Percentiles rank a stretch among this genome's conserved stretches.
Conservation (phyloP, 257 asterid genomes). For the Striga asiatica region DNA sequence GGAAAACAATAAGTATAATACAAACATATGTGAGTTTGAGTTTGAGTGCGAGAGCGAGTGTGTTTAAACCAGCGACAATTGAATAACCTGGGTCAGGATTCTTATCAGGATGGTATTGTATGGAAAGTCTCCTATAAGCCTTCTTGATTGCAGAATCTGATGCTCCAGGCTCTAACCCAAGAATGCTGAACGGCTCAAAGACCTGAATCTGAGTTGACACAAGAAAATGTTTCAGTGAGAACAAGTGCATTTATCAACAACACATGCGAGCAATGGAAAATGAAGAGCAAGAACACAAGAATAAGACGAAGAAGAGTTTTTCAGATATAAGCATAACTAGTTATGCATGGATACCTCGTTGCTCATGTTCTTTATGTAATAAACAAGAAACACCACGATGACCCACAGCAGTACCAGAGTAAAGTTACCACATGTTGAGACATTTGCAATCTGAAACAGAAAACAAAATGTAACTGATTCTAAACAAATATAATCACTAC, state of each 20-base stretch:
- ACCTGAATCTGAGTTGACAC: conserved; percentile 49
- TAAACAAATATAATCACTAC: conserved; percentile 1
- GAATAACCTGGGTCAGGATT: conserved; percentile 89
- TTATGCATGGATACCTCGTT: conserved; percentile 46
- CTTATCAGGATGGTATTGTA: conserved; percentile 94
- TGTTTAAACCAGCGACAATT: conserved; percentile 8
- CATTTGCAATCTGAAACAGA: conserved; percentile 43
- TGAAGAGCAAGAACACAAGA: background rate
- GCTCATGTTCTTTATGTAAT: conserved; percentile 51
- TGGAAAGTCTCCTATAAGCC: conserved; percentile 88
- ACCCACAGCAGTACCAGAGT: conserved; percentile 77
- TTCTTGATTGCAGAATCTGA: conserved; percentile 78
- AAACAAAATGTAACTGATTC: background rate
- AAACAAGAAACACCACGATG: conserved; percentile 54
- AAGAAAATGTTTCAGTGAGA: background rate
- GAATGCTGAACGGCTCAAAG: conserved; percentile 88
- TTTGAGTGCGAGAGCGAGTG: no score
- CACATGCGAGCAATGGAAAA: background rate
- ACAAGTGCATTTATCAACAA: background rate
- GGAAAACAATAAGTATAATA: no score
- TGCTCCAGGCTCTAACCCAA: conserved; percentile 86
- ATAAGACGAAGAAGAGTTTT: background rate
- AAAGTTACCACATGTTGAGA: conserved; percentile 63
- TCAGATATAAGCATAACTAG: conserved; percentile 7
- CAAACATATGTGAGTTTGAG: no score